Percentiles rank a stretch among this genome's conserved stretches.
These are phyloP conservation scores for Colletotrichum neosansevieriae DNA, from an alignment of 2,329 filamentous ascomycete species.

Conservation along the genomic window DNA sequence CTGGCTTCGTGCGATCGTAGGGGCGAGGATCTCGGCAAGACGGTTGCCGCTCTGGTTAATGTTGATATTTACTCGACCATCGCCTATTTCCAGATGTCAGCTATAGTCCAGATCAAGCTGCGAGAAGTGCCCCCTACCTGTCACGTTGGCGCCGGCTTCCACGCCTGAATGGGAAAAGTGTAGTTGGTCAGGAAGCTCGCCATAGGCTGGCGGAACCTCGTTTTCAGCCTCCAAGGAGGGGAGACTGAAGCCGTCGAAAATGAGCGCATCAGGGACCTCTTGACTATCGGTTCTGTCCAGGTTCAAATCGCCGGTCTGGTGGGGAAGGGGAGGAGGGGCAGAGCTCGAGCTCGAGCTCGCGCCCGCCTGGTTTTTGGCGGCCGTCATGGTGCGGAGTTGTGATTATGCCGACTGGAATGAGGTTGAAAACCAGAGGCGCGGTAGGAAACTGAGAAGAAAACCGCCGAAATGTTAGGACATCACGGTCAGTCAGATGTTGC, in stretches of 20 bases:
- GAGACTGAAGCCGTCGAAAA: conserved; percentile 55
- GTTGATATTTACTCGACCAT: conserved; percentile 84
- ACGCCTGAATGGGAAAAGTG: conserved; percentile 73
- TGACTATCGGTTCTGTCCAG: conserved; percentile 40
- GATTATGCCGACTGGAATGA: neutral
- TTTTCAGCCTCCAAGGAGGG: conserved; percentile 55
- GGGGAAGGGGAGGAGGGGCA: conserved; percentile 35
- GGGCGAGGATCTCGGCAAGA: conserved; percentile 75
- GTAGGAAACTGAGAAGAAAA: neutral
- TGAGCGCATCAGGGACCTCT: conserved; percentile 47
- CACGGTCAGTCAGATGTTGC: neutral
- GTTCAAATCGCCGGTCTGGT: conserved; percentile 21
- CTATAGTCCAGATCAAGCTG: conserved; percentile 20
- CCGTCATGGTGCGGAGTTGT: conserved; percentile 35
- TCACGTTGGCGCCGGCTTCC: conserved; percentile 70
- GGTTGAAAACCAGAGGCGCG: conserved; percentile 3
- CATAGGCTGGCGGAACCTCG: conserved; percentile 69
- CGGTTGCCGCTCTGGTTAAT: conserved; percentile 78
- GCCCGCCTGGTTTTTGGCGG: conserved; percentile 29
- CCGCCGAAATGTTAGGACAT: conserved; percentile 10
- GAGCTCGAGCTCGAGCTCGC: conserved; percentile 27
- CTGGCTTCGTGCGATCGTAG: conserved; percentile 68
- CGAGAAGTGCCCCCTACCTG: conserved; percentile 52
- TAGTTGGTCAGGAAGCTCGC: conserved; percentile 66
- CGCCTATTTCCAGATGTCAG: conserved; percentile 58